These are phyloP conservation scores for Penicillium pulvis DNA, from an alignment of 495 filamentous ascomycete species.

Conservation along the genomic window DNA sequence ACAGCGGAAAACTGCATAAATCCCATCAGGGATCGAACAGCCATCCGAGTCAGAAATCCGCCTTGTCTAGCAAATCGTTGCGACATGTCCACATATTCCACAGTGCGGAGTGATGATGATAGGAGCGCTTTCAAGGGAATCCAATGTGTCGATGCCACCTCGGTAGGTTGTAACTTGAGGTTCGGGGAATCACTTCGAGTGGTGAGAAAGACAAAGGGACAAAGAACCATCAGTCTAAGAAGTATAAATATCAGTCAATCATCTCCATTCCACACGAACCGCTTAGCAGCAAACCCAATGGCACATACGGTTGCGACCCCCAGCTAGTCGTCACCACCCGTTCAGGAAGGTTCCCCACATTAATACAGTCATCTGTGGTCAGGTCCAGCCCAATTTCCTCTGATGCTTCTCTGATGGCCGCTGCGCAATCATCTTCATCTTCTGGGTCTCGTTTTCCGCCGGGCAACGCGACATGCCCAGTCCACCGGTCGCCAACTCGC, in stretches of 20 bases:
- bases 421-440: constrained; percentile 64
- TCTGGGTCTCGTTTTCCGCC: constrained; percentile 72
- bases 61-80: constrained; percentile 59
- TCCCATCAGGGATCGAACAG: constrained; percentile 59
- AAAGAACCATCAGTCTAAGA: constrained; percentile 72
- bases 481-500: constrained; percentile 74
- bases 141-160: constrained; percentile 79
- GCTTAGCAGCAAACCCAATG: not conserved
- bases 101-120: constrained; percentile 61
- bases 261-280: not conserved
- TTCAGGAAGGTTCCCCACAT: constrained; percentile 70
- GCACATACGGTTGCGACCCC: constrained; percentile 66
- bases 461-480: constrained; percentile 72
- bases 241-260: not conserved
- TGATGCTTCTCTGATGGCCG: constrained; percentile 67
- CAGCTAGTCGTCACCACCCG: constrained; percentile 71
- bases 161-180: constrained; percentile 67
- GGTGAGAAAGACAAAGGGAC: constrained; percentile 71
- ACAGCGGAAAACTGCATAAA: constrained; percentile 75
- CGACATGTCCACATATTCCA: constrained; percentile 66
- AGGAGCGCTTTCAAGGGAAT: constrained; percentile 68
- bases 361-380: constrained; percentile 53
- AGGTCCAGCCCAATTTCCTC: constrained; percentile 76
- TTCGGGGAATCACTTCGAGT: constrained; percentile 59
- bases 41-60: constrained; percentile 50